Conservation (phyloP, 2,329 filamentous ascomycete genomes). For the Trichophyton verrucosum region DNA sequence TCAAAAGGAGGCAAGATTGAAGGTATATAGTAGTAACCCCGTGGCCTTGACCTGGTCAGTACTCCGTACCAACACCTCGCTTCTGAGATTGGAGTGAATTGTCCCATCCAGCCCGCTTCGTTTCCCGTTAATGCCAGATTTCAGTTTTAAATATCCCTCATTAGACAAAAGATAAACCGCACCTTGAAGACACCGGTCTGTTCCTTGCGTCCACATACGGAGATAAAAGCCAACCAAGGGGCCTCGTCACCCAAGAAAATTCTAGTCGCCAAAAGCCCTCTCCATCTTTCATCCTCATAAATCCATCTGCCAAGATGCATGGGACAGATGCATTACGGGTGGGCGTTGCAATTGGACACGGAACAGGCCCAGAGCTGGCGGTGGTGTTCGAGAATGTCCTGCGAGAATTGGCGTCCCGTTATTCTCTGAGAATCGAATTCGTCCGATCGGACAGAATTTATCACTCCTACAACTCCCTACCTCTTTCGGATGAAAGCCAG, state of each 20-base stretch:
- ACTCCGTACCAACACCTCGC: neutral
- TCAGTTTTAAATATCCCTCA: too few species aligned
- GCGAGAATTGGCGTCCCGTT: neutral
- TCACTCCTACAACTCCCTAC: conserved; percentile 2
- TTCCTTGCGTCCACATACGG: neutral
- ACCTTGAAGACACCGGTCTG: neutral
- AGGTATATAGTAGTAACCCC: neutral
- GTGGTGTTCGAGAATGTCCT: neutral
- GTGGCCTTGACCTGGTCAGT: neutral
- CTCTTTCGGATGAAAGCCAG: neutral
- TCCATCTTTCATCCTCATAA: neutral
- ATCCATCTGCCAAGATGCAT: neutral
- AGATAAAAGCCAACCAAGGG: neutral
- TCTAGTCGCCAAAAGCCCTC: neutral
- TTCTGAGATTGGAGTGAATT: neutral
- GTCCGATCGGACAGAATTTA: conserved; percentile 1
- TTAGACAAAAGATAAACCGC: neutral
- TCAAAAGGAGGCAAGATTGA: neutral
- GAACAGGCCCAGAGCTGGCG: conserved; percentile 3
- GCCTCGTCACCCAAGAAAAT: neutral
- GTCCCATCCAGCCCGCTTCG: neutral
- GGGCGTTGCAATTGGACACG: neutral
- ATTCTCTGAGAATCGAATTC: neutral
- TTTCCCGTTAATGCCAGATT: neutral
- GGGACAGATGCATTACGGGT: neutral